Percentiles rank a stretch among this genome's conserved stretches.
Evolutionary conservation across 352 stramenopile species (phyloP).

Genomic region (Hyphochytrium catenoides): DNA sequence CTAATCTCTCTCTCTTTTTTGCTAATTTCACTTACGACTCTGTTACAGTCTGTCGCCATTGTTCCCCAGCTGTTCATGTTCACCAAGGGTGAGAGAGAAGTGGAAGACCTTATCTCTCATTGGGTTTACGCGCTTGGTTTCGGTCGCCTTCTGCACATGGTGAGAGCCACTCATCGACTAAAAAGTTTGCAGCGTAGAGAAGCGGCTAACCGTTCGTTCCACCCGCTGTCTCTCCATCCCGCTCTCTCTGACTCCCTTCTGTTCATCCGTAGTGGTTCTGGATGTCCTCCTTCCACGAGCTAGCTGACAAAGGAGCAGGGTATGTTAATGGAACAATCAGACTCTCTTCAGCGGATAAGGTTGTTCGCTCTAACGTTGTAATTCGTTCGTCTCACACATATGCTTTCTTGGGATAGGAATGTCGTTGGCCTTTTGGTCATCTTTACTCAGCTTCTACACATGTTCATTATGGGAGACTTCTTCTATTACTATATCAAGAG

Average conservation of each 20-base stretch:
- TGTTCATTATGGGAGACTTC: conserved; percentile 96
- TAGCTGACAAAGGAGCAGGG: conserved; percentile 69
- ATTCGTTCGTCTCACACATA: too few relatives aligned
- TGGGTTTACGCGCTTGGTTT: conserved; percentile 88
- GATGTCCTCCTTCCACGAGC: conserved; percentile 95
- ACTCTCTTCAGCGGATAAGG: not conserved
- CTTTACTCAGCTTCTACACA: conserved; percentile 89
- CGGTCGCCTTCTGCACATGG: conserved; percentile 81
- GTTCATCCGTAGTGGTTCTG: conserved; percentile 49
- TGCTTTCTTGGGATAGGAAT: conserved; percentile 10
- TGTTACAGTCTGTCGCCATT: too few relatives aligned
- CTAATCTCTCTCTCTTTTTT: too few relatives aligned
- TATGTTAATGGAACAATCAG: not conserved
- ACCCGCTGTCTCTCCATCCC: not conserved
- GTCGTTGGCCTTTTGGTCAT: conserved; percentile 83
- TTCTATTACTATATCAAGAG: conserved; percentile 98
- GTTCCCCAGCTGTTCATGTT: not conserved
- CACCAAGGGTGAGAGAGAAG: conserved; percentile 50
- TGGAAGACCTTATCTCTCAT: conserved; percentile 90
- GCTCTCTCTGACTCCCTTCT: conserved; percentile 1
- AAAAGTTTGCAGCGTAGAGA: too few relatives aligned
- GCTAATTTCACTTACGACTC: too few relatives aligned
- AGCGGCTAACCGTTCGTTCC: too few relatives aligned
- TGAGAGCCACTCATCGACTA: too few relatives aligned
- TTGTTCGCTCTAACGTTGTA: too few relatives aligned